These are phyloP conservation scores for Cercospora zeina DNA, from an alignment of 2,329 filamentous ascomycete species.

Conservation along the genomic window DNA sequence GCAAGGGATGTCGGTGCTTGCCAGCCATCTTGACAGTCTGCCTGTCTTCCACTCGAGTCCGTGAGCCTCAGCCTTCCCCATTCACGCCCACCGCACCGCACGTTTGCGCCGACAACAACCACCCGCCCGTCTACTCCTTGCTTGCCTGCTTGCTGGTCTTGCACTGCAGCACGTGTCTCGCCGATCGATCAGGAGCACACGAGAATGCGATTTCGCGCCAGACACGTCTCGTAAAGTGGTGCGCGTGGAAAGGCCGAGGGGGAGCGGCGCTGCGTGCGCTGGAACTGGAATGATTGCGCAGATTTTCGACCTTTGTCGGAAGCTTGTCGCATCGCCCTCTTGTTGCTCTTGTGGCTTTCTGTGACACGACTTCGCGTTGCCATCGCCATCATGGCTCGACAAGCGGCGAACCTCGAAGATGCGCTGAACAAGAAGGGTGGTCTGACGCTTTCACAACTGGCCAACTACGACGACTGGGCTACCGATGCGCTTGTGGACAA, in stretches of 20 bases:
- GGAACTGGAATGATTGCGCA: constrained; percentile 12
- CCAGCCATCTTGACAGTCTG: constrained; percentile 1
- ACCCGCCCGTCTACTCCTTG: not conserved
- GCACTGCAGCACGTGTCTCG: not conserved
- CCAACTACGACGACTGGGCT: constrained; percentile 90
- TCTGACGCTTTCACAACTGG: constrained; percentile 82
- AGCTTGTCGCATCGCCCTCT: not conserved
- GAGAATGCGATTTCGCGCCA: constrained; percentile 4
- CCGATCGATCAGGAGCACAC: not conserved
- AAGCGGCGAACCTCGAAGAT: constrained; percentile 45
- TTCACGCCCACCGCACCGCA: not conserved
- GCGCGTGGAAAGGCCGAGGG: constrained; percentile 6
- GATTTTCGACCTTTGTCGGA: constrained; percentile 5
- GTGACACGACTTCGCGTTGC: not conserved
- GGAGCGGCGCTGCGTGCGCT: constrained; percentile 4
- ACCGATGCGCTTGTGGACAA: constrained; percentile 95
- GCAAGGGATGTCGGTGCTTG: not conserved
- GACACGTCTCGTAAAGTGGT: constrained; percentile 8
- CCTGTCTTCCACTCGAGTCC: constrained; percentile 4
- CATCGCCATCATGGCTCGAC: constrained; percentile 32
- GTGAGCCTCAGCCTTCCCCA: constrained; percentile 2
- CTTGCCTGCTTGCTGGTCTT: not conserved
- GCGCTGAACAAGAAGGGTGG: constrained; percentile 63
- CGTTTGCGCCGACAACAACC: constrained; percentile 5
- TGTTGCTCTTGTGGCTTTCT: not conserved